Base-by-base conservation (phyloP, 768 basidiomycete species). In the Porpolomopsis calyptriformis region DNA sequence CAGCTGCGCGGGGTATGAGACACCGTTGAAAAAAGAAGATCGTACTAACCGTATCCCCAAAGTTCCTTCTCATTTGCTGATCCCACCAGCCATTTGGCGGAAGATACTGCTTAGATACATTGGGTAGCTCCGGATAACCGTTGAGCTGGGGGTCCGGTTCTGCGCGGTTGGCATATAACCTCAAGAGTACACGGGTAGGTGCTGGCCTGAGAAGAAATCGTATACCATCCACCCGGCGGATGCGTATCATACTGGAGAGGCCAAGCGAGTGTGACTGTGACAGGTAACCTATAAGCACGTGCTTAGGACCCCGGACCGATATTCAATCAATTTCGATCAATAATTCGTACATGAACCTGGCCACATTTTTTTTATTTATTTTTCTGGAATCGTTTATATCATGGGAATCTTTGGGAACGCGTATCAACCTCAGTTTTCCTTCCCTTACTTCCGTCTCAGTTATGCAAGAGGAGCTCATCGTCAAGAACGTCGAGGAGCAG, bases 51-150 rank as follows among this genome's bases (percentile, higher is more conserved):
- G 48, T 44, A 23, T 91, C 87, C 41, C 82, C 85, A 65, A 80
- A 80, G 59, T 91, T 88, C 45, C 87, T 76, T 51, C 88, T 71
- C 69, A 82, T 74, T 56, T 85, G 77, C 27, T 61, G 59, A 59
- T 91, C 88, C 58, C 81, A 73, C 87, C 86, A 91, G 36, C 83
- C 82, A 41, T 63, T 66, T 0, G 87, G 67, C 18, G 76, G 67
- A 9, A 80, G 72, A 7, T 70, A 67, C 55, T 88, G 85, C 55
- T 74, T 71, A 8, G 82, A 84, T 35, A 78, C 66, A 60, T 68
- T 69, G 29, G 85, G 84, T 4, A 86, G 70, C 49, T 79, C 69
- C 7, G 86, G 86, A 53, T 91, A 88, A 53, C 76, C 83, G 45
- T 70, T 70, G 16, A 85, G 64, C 51, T 87, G 82, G 1, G 84